Conservation (phyloP, 306 rosid genomes). For the Quercus cerris region DNA sequence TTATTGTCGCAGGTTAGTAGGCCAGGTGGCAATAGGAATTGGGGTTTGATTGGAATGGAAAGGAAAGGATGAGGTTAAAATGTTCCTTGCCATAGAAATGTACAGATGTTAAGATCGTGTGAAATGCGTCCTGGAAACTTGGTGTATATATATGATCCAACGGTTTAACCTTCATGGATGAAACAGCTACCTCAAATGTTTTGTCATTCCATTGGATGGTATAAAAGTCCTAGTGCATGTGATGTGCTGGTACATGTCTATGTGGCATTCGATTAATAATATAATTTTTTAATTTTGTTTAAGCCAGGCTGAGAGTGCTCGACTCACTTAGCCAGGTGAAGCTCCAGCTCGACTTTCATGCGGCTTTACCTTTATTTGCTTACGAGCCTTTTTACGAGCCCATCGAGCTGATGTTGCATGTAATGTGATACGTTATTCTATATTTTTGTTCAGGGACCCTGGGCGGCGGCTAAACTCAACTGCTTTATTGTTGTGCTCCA, state of each 20-base stretch:
- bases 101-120: conserved; percentile 3
- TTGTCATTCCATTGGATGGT: not conserved
- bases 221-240: not conserved
- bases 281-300: not conserved
- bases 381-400: not conserved
- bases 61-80: not conserved
- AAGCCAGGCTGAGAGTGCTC: not conserved
- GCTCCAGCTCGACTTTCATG: not conserved
- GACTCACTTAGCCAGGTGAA: not conserved
- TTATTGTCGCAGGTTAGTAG: not conserved
- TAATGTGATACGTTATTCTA: not conserved
- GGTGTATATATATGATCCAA: not conserved
- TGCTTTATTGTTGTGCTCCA: not conserved
- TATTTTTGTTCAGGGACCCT: not conserved
- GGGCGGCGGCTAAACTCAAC: not conserved
- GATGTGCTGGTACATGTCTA: not conserved
- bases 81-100: not conserved
- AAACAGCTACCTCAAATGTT: not conserved
- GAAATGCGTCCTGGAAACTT: not conserved
- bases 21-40: conserved; percentile 15
- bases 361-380: not conserved
- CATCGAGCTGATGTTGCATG: not conserved
- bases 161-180: not conserved
- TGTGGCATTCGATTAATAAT: not conserved
- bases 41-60: not conserved